phyloP scores from a whole-genome alignment of 306 rosid genomes.

The Inga leiocalycina region DNA sequence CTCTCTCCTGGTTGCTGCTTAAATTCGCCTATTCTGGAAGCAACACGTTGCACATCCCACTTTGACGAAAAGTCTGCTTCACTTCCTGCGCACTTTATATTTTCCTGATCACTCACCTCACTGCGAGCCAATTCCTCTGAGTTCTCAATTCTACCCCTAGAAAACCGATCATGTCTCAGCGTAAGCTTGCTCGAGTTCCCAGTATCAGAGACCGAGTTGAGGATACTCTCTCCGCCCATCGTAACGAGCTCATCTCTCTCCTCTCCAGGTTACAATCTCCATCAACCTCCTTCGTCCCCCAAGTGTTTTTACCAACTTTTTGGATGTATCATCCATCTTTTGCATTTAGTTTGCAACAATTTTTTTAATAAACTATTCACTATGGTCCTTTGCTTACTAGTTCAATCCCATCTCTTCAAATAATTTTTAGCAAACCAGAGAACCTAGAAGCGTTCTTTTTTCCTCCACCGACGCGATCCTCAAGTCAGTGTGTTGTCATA shows the following conservation, averaged over 20 bases:
- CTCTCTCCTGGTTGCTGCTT: not conserved
- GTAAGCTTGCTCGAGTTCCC: slow-evolving; percentile 63
- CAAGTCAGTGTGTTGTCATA: not conserved
- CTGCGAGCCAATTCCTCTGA: not conserved
- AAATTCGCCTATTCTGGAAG: not conserved
- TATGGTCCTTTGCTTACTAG: not conserved
- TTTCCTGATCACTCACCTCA: not conserved
- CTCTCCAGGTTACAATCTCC: slow-evolving; percentile 68
- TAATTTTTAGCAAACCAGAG: not conserved
- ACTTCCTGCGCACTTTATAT: not conserved
- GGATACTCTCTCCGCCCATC: slow-evolving; percentile 87
- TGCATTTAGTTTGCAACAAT: not conserved
- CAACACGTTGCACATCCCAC: not conserved
- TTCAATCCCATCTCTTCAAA: not conserved
- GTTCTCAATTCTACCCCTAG: not conserved
- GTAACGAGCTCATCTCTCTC: slow-evolving; percentile 86
- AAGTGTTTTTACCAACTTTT: not conserved
- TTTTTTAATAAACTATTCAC: not conserved
- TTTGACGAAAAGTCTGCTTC: not conserved
- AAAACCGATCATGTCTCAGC: slow-evolving; percentile 46
- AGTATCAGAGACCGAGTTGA: slow-evolving; percentile 84
- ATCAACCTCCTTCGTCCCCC: not conserved
- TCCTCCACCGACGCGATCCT: not conserved
- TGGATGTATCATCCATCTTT: not conserved
- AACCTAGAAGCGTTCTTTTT: not conserved